Evolutionary conservation across 164 flowering plant genomes (phyloP), one percentile per base, ranked within the genome.

Genomic region (Taxillus chinensis): DNA sequence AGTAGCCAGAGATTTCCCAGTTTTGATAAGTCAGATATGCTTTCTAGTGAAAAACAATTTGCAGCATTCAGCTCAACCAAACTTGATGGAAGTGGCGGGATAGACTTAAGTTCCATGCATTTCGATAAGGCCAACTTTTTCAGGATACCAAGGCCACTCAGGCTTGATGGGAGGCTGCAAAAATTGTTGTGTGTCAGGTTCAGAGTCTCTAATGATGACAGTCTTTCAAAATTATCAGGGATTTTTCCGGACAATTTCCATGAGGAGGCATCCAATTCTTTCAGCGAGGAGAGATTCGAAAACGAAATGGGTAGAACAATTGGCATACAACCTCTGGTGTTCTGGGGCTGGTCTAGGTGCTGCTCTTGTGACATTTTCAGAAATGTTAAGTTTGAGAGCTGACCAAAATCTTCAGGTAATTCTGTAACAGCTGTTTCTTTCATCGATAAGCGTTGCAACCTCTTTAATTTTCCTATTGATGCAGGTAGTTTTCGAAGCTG

Each of bases 61-160:
- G 70, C 61, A 45, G 53, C 64, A 62, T 69, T 55, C 42, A 74
- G 6, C 43, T 66, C 46, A 4, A 9, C 12, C 67, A 80, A 73
- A 51, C 73, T 75, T 40, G 79, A 73, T 37, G 83, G 83, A 58
- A 79, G 77, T 4, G 67, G 75, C 51, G 83, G 83, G 38, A 80
- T 74, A 60, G 63, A 62, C 59, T 55, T 67, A 5, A 80, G 78
- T 63, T 75, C 55, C 27, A 55, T 39, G 46, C 80, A 80, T 41
- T 73, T 55, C 12, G 67, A 12, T 42, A 80, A 62, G 0, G 39
- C 1, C 5, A 80, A 75, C 45, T 63, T 46, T 63, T 63, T 73
- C 12, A 80, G 76, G 52, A 59, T 1, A 3, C 64, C 65, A 15
- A 75, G 73, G n/a, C 80, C 77, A 50, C 56, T 64, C 63, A 77